These are phyloP conservation scores for Globisporangium yorkense DNA, from an alignment of 352 stramenopile species.

Conservation along the genomic window DNA sequence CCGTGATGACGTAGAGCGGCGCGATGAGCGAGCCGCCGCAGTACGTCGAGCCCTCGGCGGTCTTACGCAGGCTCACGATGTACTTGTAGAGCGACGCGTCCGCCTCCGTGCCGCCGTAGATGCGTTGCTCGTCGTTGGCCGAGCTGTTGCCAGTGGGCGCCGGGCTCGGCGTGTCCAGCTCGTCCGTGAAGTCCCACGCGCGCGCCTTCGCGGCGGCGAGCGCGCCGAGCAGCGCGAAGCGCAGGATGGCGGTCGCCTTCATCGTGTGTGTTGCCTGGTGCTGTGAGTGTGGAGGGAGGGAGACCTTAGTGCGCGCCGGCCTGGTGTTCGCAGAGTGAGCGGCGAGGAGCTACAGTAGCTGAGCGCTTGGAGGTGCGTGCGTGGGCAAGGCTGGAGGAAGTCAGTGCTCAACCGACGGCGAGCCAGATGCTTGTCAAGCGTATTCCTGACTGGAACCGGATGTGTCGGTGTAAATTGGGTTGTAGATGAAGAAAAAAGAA, in stretches of 20 bases:
- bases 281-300: not conserved
- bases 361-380: not conserved
- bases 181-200: slow-evolving; percentile 22
- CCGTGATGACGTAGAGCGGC: slow-evolving; percentile 59
- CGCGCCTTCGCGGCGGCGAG: slow-evolving; percentile 2
- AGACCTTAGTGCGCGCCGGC: not conserved
- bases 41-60: slow-evolving; percentile 33
- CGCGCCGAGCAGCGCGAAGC: slow-evolving; percentile 3
- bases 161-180: slow-evolving; percentile 5
- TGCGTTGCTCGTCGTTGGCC: slow-evolving; percentile 39
- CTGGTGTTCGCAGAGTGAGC: not conserved
- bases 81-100: slow-evolving; percentile 45
- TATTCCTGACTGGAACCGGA: not conserved
- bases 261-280: not conserved
- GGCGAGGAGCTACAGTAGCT: not conserved
- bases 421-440: not conserved
- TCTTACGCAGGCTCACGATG: slow-evolving; percentile 51
- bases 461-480: not conserved
- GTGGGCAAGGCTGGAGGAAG: not conserved
- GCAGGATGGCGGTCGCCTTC: slow-evolving; percentile 11
- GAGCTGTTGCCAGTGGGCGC: slow-evolving; percentile 14
- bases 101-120: slow-evolving; percentile 52
- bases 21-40: slow-evolving; percentile 65
- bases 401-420: not conserved
- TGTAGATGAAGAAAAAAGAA: no score